Evolutionary conservation across 805 yeast species (phyloP).

Genomic region (Cyberlindnera euphorbiiphila): DNA sequence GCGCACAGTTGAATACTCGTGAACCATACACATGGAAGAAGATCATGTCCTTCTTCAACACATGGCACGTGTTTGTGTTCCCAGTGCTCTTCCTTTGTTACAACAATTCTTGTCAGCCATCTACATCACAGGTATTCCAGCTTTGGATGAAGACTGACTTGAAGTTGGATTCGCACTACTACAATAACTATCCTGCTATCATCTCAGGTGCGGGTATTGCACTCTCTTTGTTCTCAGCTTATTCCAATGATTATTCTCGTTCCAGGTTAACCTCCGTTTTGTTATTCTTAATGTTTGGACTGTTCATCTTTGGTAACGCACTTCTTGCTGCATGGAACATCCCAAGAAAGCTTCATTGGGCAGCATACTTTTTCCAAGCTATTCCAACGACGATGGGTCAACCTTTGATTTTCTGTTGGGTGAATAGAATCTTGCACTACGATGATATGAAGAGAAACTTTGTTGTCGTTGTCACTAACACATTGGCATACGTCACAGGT

Average conservation of each 20-base stretch:
- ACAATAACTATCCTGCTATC: slow-evolving; percentile 41
- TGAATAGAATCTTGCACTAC: slow-evolving; percentile 40
- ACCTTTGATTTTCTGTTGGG: slow-evolving; percentile 55
- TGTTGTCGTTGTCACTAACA: slow-evolving; percentile 39
- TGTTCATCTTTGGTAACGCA: slow-evolving; percentile 37
- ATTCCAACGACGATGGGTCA: slow-evolving; percentile 50
- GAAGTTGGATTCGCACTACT: slow-evolving; percentile 31
- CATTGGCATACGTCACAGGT: slow-evolving; percentile 38
- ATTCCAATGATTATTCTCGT: slow-evolving; percentile 32
- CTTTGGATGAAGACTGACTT: slow-evolving; percentile 42
- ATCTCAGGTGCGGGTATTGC: slow-evolving; percentile 38
- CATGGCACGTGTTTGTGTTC: slow-evolving; percentile 48
- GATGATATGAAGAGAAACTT: slow-evolving; percentile 34
- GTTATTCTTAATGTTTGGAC: slow-evolving; percentile 38
- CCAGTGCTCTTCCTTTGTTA: slow-evolving; percentile 29
- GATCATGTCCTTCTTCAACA: slow-evolving; percentile 38
- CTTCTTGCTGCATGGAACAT: slow-evolving; percentile 39
- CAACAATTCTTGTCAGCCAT: slow-evolving; percentile 27
- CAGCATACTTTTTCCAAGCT: slow-evolving; percentile 44
- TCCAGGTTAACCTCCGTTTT: slow-evolving; percentile 36
- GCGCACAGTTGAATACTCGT: slow-evolving; percentile 41
- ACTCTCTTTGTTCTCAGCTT: slow-evolving; percentile 34
- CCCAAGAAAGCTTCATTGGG: slow-evolving; percentile 47
- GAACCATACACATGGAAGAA: slow-evolving; percentile 38
- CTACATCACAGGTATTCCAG: slow-evolving; percentile 39